Evolutionary conservation across 1,284 basidiomycete genomes (phyloP), one percentile per base, ranked within the genome.

Genomic region (Tremellales sp.): DNA sequence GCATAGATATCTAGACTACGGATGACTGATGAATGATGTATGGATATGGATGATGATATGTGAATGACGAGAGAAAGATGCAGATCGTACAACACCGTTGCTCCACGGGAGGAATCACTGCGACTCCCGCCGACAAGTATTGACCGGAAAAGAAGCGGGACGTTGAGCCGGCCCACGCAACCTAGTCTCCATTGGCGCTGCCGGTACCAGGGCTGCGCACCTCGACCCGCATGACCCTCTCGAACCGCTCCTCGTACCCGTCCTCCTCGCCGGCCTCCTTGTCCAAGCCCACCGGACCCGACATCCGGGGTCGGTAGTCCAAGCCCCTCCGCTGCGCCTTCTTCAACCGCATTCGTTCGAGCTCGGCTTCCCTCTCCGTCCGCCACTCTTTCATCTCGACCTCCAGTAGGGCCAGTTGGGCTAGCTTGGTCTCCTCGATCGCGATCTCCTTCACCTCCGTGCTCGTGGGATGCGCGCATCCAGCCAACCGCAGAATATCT

Each of bases 401-500:
- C 40, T 64, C 51, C n/a, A 67, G 31, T 35, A 51, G 45, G 19
- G 51, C 60, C 32, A 67, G 29, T 41, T 64, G 61, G 9, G 36
- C 47, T n/a, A 48, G 44, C 43, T 68, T 60, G 12, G 45, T 47
- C 12, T 55, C 58, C 6, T 44, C 62, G 24, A 63, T 39, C 47
- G 58, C 41, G 7, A 58, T 33, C 13, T 48, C 47, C n/a, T 34
- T 19, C 7, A 53, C 38, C 24, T 65, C 61, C 3, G 45, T 33
- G 22, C 46, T 50, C 5, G 61, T 62, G 9, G 63, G 61, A n/a
- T 48, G 21, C 0, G 40, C 45, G 13, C 61, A 60, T 1, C 67
- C 68, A 2, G 67, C 65, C 10, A 57, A 14, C 5, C 58, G 57
- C 6, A 60, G 42, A 5, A 71, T 61, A 36, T 70, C 68, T 34